A percentile compares a stretch with the other conserved stretches of the same genome.
Conservation (phyloP, 208 protist genomes). For the Jaenimonas drosophilae region DNA sequence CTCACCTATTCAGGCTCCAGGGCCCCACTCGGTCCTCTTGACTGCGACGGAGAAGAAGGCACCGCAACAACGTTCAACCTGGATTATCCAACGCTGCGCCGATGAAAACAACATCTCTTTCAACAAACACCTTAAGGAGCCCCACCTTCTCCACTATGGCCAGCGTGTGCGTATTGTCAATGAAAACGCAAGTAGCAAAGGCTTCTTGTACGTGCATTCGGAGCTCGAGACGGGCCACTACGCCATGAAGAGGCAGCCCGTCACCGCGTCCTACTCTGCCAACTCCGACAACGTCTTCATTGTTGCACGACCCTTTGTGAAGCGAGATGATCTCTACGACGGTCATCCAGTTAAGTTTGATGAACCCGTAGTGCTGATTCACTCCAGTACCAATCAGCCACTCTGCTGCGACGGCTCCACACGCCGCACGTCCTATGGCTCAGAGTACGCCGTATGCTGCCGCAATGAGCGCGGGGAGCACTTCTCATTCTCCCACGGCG, state of each 20-base stretch:
- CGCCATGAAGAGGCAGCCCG: slow-evolving; percentile 32
- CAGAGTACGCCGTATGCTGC: slow-evolving; percentile 52
- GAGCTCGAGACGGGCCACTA: slow-evolving; percentile 25
- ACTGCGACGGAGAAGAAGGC: slow-evolving; percentile 1
- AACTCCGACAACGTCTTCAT: slow-evolving; percentile 65
- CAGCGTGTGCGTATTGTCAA: slow-evolving; percentile 74
- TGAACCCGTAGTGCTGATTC: slow-evolving; percentile 62
- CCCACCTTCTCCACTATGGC: slow-evolving; percentile 69
- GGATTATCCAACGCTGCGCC: slow-evolving; percentile 45
- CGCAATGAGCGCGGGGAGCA: slow-evolving; percentile 20
- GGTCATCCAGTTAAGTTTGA: slow-evolving; percentile 49
- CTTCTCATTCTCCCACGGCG: slow-evolving; percentile 22
- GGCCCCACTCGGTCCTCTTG: slow-evolving; percentile 16
- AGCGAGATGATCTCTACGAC: slow-evolving; percentile 33
- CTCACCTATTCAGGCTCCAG: background rate
- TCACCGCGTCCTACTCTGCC: slow-evolving; percentile 30
- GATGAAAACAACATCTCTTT: slow-evolving; percentile 74
- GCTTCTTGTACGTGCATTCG: slow-evolving; percentile 67
- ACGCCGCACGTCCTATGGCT: slow-evolving; percentile 40
- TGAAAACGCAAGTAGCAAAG: slow-evolving; percentile 33
- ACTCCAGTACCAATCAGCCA: slow-evolving; percentile 60
- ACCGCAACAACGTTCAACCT: slow-evolving; percentile 57
- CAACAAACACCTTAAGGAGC: slow-evolving; percentile 26
- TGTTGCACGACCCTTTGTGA: slow-evolving; percentile 26
- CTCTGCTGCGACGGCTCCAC: slow-evolving; percentile 24